Evolutionary conservation across 495 filamentous ascomycete species (phyloP), one percentile per base, ranked within the genome.

Genomic region (Hypoxylon lienhwacheense): DNA sequence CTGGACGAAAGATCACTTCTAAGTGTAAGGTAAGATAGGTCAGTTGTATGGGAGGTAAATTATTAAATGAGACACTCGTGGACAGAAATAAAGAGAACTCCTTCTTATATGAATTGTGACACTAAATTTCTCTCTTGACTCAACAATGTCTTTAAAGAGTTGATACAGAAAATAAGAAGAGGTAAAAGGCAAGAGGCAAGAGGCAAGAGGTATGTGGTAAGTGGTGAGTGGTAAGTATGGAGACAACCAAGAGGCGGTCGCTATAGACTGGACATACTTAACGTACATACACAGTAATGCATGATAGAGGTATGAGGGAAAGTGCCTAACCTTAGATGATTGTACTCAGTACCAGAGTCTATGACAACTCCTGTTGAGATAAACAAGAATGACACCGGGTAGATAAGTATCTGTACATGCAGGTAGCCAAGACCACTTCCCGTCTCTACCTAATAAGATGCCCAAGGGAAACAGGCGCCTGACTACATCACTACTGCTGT

Each of bases 321-420:
- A n/a, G 47, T 14, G 58, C 58, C 58, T 61, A 51, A 61, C 47
- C 14, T 46, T 47, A 29, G 45, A 44, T 14, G 33, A 42, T 53
- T 47, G 47, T 61, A 48, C 47, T 22, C 33, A 44, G 35, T 48
- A 61, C 40, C n/a, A 17, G n/a, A 17, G 26, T 21, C 43, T 36
- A 44, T 32, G 29, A 21, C 3, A 46, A 20, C 42, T 17, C 20
- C 14, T 26, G 10, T 17, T 39, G 44, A n/a, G 21, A 31, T 51
- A 37, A 54, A 42, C 33, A 50, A 50, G 56, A 54, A 53, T 50
- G 19, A 24, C 28, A 47, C 43, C 43, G 37, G 43, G 25, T 7
- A 36, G 36, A 35, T 4, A 47, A 44, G 48, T 53, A 53, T 37
- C 34, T 15, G 31, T 25, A 33, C 35, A 54, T 10, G 43, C 41